Evolutionary conservation across 331 rosid species (phyloP), one percentile per base, ranked within the genome.

Genomic region (Telfairia occidentalis): DNA sequence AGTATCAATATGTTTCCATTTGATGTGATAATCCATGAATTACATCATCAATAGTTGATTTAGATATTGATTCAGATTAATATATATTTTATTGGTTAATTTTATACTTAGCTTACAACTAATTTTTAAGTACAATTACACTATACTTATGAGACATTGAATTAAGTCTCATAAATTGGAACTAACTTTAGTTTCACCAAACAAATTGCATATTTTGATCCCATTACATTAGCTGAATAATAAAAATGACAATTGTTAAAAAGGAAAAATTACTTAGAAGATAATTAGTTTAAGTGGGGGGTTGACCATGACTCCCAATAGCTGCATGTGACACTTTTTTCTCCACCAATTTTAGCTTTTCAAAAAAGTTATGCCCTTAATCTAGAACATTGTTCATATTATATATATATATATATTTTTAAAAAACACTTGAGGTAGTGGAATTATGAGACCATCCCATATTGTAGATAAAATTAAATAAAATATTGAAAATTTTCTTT

Each of bases 301-400:
- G 49, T 65, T 65, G 72, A 65, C 50, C 72, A 50, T 5, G 24
- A 37, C 32, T 10, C 4, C 72, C 50, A 65, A 65, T 19, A 21
- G n/a, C 3, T 65, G 50, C 30, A 37, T 10, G 71, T 37, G 71
- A n/a, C 24, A 64, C 49, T 9, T 64, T 37, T 65, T 38, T 10
- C 50, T 19, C 72, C 50, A 21, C 49, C 72, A 21, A 38, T 37
- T 65, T 19, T 37, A 65, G 72, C 50, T 65, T 65, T 60, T 63
- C n/a, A n/a, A 35, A 63, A 63, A 63, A 35, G 71, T 8, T 3
- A 7, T 65, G 19, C 30, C 5, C 49, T 38, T 65, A 9, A 35
- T 65, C 72, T 65, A 38, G 18, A 65, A 65, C 72, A 65, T 65
- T 65, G 50, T 21, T 65, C 50, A n/a, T 9, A 35, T n/a, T 38